Conservation (phyloP, 352 stramenopile genomes). For the Phytophthora cactorum region DNA sequence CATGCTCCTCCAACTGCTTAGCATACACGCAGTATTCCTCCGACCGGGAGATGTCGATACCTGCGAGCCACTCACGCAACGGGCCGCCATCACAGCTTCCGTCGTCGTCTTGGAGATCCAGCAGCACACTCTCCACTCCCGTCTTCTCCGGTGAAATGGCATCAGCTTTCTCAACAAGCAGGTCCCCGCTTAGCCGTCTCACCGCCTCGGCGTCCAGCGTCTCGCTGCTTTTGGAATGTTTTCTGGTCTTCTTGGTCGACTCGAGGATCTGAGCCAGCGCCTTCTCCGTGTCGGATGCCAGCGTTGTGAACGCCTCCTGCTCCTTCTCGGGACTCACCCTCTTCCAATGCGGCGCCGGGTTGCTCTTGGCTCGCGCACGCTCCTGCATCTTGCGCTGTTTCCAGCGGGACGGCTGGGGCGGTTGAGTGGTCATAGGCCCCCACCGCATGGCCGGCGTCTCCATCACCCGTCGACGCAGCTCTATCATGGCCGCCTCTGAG, state of each 20-base stretch:
- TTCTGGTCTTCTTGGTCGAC: constrained; percentile 26
- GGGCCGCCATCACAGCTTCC: constrained; percentile 26
- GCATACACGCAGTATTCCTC: constrained; percentile 70
- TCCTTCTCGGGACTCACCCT: constrained; percentile 26
- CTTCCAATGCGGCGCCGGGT: constrained; percentile 14
- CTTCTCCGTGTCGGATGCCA: constrained; percentile 59
- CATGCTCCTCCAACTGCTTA: constrained; percentile 65
- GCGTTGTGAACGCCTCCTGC: constrained; percentile 30
- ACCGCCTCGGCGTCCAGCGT: constrained; percentile 49
- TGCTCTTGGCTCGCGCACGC: constrained; percentile 26
- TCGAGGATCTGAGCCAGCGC: constrained; percentile 56
- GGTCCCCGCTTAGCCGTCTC: constrained; percentile 57
- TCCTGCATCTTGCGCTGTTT: constrained; percentile 53
- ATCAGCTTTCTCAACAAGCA: constrained; percentile 37
- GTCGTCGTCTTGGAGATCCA: constrained; percentile 38
- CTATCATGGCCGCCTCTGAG: constrained; percentile 67
- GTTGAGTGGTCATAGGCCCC: constrained; percentile 31
- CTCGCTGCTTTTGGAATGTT: constrained; percentile 30
- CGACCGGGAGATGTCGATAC: constrained; percentile 50
- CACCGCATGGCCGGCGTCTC: constrained; percentile 29
- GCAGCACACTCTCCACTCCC: constrained; percentile 33
- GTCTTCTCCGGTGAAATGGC: constrained; percentile 49
- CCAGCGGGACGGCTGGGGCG: constrained; percentile 41
- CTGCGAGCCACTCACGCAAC: constrained; percentile 61
- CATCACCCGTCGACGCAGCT: constrained; percentile 73